These are phyloP conservation scores for Cladosporium sp. DNA, from an alignment of 2,329 filamentous ascomycete species.

Conservation along the genomic window DNA sequence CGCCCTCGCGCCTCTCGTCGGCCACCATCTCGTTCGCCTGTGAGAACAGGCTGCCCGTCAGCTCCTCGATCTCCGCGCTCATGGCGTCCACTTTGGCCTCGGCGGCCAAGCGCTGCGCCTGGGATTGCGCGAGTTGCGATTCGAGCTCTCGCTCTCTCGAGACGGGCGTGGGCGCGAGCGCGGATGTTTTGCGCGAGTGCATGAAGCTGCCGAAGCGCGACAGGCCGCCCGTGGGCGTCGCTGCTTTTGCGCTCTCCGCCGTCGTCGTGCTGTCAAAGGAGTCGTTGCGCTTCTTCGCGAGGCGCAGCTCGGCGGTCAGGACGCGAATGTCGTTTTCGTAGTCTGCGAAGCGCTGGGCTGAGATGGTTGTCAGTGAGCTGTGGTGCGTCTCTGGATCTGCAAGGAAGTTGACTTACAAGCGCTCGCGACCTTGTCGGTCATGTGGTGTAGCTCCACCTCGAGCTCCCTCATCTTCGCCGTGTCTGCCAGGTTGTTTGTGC, in stretches of 20 bases:
- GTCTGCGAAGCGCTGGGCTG: conserved; percentile 60
- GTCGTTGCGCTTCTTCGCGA: conserved; percentile 24
- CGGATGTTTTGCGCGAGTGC: conserved; percentile 37
- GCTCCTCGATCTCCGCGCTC: conserved; percentile 73
- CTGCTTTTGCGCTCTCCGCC: conserved; percentile 25
- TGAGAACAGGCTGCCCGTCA: conserved; percentile 73
- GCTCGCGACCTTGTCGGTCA: conserved; percentile 70
- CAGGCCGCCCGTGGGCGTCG: conserved; percentile 22
- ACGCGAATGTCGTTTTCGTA: conserved; percentile 75
- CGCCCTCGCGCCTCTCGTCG: conserved; percentile 68
- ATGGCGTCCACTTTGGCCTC: conserved; percentile 68
- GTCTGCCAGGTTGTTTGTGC: conserved; percentile 18
- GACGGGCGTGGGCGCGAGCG: conserved; percentile 28
- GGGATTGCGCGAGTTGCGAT: conserved; percentile 65
- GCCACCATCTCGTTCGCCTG: conserved; percentile 89
- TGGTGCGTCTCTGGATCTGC: background rate
- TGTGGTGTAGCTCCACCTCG: conserved; percentile 66
- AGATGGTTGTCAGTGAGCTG: background rate
- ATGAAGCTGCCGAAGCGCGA: conserved; percentile 47
- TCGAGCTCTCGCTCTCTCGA: conserved; percentile 52
- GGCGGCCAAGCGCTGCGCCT: conserved; percentile 65
- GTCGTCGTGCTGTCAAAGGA: conserved; percentile 21
- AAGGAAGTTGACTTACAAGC: conserved; percentile 46
- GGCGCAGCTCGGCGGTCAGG: conserved; percentile 50
- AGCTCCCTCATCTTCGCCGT: conserved; percentile 57